Evolutionary conservation across 805 yeast species (phyloP).

Genomic region (Hanseniaspora lindneri): DNA sequence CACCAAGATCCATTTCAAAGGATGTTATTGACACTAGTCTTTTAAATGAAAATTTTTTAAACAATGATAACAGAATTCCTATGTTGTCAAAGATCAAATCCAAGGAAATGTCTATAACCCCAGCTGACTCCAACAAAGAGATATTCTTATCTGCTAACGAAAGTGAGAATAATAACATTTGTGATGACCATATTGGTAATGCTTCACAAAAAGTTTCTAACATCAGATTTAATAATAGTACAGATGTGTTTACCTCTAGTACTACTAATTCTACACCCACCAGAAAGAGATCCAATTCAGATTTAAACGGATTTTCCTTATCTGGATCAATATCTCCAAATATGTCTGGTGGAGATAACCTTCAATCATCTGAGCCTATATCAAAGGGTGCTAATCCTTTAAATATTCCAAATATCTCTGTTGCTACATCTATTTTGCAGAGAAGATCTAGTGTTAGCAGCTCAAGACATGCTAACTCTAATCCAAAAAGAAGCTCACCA

Average conservation of each 20-base stretch:
- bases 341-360: background rate
- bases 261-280: background rate
- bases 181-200: background rate
- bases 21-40: background rate
- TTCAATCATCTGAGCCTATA: background rate
- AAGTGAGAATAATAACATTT: background rate
- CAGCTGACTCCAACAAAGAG: background rate
- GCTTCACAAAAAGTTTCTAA: too few species aligned
- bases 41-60: background rate
- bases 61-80: background rate
- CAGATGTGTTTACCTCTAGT: slow-evolving; percentile 2
- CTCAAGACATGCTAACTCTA: slow-evolving; percentile 18
- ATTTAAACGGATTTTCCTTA: background rate
- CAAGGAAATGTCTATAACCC: background rate
- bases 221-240: background rate
- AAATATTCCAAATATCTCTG: slow-evolving; percentile 17
- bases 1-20: background rate
- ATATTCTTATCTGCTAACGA: slow-evolving; percentile 1
- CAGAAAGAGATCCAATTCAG: background rate
- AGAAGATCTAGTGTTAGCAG: slow-evolving; percentile 26
- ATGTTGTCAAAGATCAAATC: background rate
- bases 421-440: slow-evolving; percentile 17
- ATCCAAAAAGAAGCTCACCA: slow-evolving; percentile 50
- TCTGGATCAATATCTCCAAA: slow-evolving; percentile 6
- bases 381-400: background rate